Evolutionary conservation across 257 asterid genomes (phyloP).

Genomic region (Ilex aquifolium): DNA sequence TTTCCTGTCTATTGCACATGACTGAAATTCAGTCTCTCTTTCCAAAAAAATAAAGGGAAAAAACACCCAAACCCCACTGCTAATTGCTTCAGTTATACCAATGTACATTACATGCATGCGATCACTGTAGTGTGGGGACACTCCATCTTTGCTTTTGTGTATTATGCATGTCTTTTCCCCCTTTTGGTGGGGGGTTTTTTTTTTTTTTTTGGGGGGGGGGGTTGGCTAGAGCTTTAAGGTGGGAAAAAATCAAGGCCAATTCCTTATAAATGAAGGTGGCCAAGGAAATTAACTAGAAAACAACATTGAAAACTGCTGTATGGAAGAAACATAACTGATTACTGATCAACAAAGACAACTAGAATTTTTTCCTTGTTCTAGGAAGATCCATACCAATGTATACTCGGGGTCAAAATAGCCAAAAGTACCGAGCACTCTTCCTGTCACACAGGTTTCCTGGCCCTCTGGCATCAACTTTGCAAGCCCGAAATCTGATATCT

Average conservation of each 20-base stretch:
- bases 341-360: neutral
- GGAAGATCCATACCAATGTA: conserved; percentile 65
- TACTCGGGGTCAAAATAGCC: conserved; percentile 99
- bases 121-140: too few relatives aligned
- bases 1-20: conserved; percentile 84
- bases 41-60: neutral
- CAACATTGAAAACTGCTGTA: neutral
- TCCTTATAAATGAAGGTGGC: conserved; percentile 18
- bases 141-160: too few relatives aligned
- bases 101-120: too few relatives aligned
- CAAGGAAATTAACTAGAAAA: conserved; percentile 1
- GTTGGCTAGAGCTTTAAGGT: too few relatives aligned
- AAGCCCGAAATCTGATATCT: conserved; percentile 96
- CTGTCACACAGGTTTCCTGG: neutral
- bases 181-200: too few relatives aligned
- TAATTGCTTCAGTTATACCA: too few relatives aligned
- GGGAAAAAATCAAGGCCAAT: too few relatives aligned
- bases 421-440: neutral
- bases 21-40: conserved; percentile 33
- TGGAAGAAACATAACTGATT: neutral
- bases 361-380: neutral
- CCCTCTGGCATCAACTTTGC: conserved; percentile 53
- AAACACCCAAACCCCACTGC: too few relatives aligned
- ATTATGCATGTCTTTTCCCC: too few relatives aligned
- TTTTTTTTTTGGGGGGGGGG: too few relatives aligned